Evolutionary conservation across 2,329 filamentous ascomycete genomes (phyloP).

Genomic region (Whalleya microplaca): DNA sequence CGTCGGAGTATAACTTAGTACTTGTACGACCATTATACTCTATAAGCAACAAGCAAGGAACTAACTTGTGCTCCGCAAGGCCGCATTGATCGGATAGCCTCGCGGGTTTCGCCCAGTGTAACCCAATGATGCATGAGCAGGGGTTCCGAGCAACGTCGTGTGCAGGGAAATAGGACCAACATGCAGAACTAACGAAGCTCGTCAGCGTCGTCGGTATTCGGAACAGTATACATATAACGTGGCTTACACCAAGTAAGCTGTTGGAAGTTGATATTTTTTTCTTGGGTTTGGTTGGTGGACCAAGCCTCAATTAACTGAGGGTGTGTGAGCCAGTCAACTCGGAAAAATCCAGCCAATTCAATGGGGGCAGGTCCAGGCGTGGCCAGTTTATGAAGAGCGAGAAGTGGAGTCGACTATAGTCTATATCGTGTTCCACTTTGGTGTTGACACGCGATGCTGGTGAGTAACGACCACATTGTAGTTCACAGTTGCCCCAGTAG

Average conservation of each 20-base stretch:
- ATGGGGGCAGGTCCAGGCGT: background rate
- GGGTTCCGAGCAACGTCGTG: constrained; percentile 9
- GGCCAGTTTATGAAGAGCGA: background rate
- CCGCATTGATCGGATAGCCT: constrained; percentile 7
- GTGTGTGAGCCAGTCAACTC: background rate
- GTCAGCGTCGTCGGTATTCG: no score
- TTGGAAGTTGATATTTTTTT: background rate
- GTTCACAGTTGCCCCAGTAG: background rate
- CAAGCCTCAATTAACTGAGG: background rate
- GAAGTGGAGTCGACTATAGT: background rate
- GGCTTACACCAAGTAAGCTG: background rate
- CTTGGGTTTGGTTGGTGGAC: background rate
- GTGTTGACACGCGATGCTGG: background rate
- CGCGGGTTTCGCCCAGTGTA: constrained; percentile 3
- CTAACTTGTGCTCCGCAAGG: no score
- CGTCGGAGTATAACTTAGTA: no score
- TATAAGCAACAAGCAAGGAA: no score
- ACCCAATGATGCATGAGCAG: constrained; percentile 16
- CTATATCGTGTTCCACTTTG: background rate
- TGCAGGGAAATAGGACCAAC: no score
- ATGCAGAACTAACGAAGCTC: no score
- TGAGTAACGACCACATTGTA: background rate
- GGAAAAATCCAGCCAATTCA: background rate
- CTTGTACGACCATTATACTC: no score
- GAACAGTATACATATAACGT: background rate